A percentile compares a stretch with the other conserved stretches of the same genome.
Evolutionary conservation across 768 basidiomycete genomes (phyloP).

Genomic region (Lepiota brunneoincarnata): DNA sequence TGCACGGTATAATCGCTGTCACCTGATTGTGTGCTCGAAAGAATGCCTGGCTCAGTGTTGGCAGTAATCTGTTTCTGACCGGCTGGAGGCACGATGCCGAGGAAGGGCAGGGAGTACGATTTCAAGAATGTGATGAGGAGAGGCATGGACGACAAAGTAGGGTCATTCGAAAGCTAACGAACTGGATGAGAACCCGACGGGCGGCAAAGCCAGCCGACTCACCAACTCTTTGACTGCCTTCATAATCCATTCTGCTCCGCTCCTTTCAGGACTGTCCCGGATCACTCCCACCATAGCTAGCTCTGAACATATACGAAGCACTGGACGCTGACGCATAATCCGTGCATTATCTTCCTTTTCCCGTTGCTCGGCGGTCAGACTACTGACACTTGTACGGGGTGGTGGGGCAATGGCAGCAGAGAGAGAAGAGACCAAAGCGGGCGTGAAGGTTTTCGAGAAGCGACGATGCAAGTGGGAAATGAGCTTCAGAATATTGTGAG

Average conservation of each 20-base stretch:
- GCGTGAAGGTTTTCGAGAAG: constrained; percentile 79
- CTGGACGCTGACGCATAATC: constrained; percentile 77
- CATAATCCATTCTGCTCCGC: constrained; percentile 89
- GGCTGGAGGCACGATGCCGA: constrained; percentile 64
- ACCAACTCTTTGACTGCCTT: constrained; percentile 84
- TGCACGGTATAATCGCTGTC: constrained; percentile 25
- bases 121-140: constrained; percentile 91
- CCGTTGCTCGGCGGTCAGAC: constrained; percentile 69
- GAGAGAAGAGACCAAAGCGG: constrained; percentile 61
- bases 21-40: constrained; percentile 38
- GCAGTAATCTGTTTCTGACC: constrained; percentile 57
- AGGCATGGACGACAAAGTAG: constrained; percentile 82
- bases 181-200: constrained; percentile 10
- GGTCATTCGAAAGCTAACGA: constrained; percentile 81
- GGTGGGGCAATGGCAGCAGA: constrained; percentile 57
- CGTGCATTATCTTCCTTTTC: constrained; percentile 90
- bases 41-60: constrained; percentile 52
- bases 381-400: constrained; percentile 50
- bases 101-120: constrained; percentile 83
- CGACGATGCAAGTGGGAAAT: constrained; percentile 87
- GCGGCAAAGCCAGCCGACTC: constrained; percentile 23
- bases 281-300: constrained; percentile 86
- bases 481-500: constrained; percentile 47
- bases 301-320: constrained; percentile 86
- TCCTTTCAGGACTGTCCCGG: constrained; percentile 63